These are phyloP conservation scores for Fusarium sp. DNA, from an alignment of 2,329 filamentous ascomycete genomes.

Conservation along the genomic window DNA sequence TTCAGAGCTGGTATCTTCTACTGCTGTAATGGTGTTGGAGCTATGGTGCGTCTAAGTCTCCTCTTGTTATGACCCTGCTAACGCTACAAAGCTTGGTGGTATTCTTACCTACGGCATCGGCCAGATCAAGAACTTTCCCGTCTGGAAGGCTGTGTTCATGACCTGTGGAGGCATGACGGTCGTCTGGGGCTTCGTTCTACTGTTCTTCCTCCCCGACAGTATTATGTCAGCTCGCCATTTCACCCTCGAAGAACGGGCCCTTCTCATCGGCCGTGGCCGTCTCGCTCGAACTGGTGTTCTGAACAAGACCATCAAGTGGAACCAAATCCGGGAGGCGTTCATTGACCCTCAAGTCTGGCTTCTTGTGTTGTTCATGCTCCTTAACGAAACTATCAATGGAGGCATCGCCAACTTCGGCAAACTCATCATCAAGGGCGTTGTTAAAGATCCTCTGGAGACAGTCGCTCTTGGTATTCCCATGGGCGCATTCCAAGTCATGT, in stretches of 20 bases:
- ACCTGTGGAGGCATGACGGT: slow-evolving; percentile 59
- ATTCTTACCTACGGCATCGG: slow-evolving; percentile 62
- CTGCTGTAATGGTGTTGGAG: slow-evolving; percentile 53
- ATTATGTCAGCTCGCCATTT: slow-evolving; percentile 48
- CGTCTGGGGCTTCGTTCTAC: slow-evolving; percentile 56
- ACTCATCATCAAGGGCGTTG: slow-evolving; percentile 59
- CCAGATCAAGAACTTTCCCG: slow-evolving; percentile 53
- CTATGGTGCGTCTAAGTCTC: slow-evolving; percentile 36
- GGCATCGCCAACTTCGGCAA: slow-evolving; percentile 65
- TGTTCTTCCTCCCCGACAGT: slow-evolving; percentile 57
- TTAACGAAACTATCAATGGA: slow-evolving; percentile 62
- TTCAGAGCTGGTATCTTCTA: slow-evolving; percentile 53
- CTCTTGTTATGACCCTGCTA: no score
- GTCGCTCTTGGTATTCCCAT: slow-evolving; percentile 62
- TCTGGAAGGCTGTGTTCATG: slow-evolving; percentile 64
- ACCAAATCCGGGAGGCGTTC: slow-evolving; percentile 59
- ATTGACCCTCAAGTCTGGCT: slow-evolving; percentile 62
- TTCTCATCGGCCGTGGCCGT: slow-evolving; percentile 70
- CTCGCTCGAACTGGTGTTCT: slow-evolving; percentile 57
- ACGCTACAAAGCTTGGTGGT: slow-evolving; percentile 44
- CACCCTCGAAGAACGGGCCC: slow-evolving; percentile 37
- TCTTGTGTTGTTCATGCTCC: slow-evolving; percentile 62
- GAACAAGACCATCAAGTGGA: slow-evolving; percentile 57
- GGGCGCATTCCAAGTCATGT: slow-evolving; percentile 62
- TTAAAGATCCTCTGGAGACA: slow-evolving; percentile 47